Evolutionary conservation across 768 basidiomycete species (phyloP), one percentile per base, ranked within the genome.

Genomic region (Kwoniella bestiolae): DNA sequence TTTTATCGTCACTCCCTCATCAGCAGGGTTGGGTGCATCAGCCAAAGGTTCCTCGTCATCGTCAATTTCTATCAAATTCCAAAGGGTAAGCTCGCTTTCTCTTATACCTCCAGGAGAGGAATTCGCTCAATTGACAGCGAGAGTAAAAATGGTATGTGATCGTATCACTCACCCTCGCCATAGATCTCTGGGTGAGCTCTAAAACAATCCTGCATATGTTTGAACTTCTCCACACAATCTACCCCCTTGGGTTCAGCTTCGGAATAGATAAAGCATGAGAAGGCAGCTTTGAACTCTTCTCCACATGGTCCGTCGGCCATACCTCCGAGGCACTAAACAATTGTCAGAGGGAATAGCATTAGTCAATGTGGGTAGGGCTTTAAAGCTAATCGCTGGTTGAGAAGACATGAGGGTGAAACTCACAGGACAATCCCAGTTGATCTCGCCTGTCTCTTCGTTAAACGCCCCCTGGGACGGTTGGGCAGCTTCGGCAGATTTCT

Each of bases 301-400:
- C 96, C 96, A 76, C 96, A 99, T 9, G 94, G 93, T 5, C 96
- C 95, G 77, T 98, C 85, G 9, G 95, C 95, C 96, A 99, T 97
- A 55, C 96, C 96, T 32, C 96, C 96, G 7, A 99, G 87, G 80
- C 96, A 98, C 79, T 80, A 57, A 32, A 18, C 18, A 7, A 12
- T 16, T 7, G 25, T 25, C 23, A 47, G 3, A 11, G 28, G 21
- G 18, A 21, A 11, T 16, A 51, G 32, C 9, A 35, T 4, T 26
- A 50, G 46, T 7, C 38, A 45, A 32, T 58, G 18, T 58, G 1
- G 25, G 45, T 58, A 12, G 56, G 1, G 41, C 35, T 29, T 4
- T 21, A 11, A 25, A 28, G 28, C 51, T n/a, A n/a, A n/a, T n/a
- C n/a, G n/a, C n/a, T 38, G 35, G 35, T 11, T 38, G 16, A 38